phyloP scores from a whole-genome alignment of 176 grass and related monocot genomes.

The Elaeis guineensis region DNA sequence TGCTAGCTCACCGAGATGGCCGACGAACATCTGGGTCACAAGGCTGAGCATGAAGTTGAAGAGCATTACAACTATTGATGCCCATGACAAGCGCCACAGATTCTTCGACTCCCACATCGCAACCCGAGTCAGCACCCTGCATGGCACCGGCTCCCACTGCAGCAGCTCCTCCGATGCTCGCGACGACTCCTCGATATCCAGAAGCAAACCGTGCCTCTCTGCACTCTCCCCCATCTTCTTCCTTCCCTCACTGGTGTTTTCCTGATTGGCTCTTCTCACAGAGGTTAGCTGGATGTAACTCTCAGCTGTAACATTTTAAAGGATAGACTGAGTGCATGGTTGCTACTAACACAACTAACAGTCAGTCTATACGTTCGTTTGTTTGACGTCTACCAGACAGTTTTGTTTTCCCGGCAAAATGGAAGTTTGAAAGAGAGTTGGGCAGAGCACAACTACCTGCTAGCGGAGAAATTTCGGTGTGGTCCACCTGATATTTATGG shows the following conservation, averaged over 20 bases:
- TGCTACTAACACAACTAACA: too few species aligned
- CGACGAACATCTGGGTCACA: conserved; percentile 74
- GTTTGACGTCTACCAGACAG: too few species aligned
- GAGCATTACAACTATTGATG: conserved; percentile 61
- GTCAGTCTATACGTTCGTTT: too few species aligned
- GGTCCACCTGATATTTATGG: too few species aligned
- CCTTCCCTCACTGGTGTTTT: neutral
- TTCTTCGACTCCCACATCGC: conserved; percentile 62
- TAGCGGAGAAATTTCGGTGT: too few species aligned
- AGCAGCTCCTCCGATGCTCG: conserved; percentile 42
- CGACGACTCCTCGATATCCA: conserved; percentile 29
- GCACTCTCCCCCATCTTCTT: conserved; percentile 36
- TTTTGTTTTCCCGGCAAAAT: too few species aligned
- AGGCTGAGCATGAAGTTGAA: conserved; percentile 74
- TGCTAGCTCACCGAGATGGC: conserved; percentile 57
- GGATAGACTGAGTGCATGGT: too few species aligned
- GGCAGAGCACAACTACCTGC: too few species aligned
- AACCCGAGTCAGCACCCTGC: conserved; percentile 18
- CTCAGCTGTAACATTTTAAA: too few species aligned
- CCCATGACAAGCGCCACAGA: conserved; percentile 71
- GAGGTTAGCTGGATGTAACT: too few species aligned
- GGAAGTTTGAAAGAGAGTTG: too few species aligned
- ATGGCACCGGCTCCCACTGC: conserved; percentile 34
- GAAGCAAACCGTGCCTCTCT: neutral
- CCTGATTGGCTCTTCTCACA: too few species aligned